A percentile compares a stretch with the other conserved stretches of the same genome.
phyloP scores from a whole-genome alignment of 2,329 filamentous ascomycete genomes.

The Aspergillus novofumigatus region DNA sequence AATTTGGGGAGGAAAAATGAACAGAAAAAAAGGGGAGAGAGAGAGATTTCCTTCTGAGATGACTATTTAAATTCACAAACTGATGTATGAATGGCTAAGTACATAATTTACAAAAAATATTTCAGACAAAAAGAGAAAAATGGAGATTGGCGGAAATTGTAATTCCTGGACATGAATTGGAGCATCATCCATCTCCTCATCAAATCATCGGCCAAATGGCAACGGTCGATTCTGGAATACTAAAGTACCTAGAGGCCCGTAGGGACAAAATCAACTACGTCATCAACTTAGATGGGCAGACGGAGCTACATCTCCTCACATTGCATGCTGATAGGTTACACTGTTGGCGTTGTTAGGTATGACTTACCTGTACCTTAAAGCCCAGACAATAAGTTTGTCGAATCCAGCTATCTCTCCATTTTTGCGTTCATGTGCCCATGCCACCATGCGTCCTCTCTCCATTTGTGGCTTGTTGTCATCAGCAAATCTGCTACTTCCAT shows the following conservation, averaged over 20 bases:
- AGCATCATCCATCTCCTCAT: no score
- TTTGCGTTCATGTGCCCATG: background rate
- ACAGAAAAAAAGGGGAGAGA: background rate
- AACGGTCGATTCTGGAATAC: no score
- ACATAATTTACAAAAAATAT: no score
- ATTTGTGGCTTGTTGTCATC: background rate
- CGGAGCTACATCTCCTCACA: background rate
- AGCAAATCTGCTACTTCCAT: background rate
- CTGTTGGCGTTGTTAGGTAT: background rate
- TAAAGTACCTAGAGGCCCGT: no score
- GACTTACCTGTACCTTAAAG: background rate
- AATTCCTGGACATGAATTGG: no score
- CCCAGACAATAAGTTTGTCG: background rate
- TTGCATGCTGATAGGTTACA: background rate
- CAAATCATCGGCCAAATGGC: no score
- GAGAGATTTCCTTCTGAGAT: background rate
- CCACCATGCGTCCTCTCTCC: background rate
- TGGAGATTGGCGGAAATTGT: no score
- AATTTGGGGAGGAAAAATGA: background rate
- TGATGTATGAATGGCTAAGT: no score
- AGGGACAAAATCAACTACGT: no score
- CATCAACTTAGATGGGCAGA: no score
- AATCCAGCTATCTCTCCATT: background rate
- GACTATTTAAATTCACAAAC: background rate
- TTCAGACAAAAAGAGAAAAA: no score